Evolutionary conservation across 169 alveolate species (phyloP).

Genomic region (Plasmodium vinckei): DNA sequence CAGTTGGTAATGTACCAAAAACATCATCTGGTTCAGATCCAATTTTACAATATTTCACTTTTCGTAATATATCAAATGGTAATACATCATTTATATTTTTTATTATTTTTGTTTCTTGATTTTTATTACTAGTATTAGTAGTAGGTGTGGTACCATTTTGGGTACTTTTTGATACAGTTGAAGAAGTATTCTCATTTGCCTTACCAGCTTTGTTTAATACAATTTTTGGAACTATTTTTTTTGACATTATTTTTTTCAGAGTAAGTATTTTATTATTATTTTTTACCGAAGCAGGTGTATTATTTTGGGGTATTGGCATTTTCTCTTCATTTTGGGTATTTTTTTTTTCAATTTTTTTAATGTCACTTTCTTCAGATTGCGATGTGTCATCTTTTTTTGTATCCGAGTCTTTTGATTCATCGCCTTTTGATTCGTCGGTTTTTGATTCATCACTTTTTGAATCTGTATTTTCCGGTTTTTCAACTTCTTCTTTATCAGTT

Average conservation of each 20-base stretch:
- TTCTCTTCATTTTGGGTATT: constrained; percentile 8
- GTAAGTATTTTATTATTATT: constrained; percentile 5
- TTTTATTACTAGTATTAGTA: neutral
- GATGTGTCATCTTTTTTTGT: neutral
- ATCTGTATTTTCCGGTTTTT: constrained; percentile 15
- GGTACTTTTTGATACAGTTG: neutral
- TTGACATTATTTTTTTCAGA: neutral
- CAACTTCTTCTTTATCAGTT: neutral
- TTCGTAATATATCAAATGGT: constrained; percentile 67
- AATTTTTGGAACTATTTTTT: constrained; percentile 28
- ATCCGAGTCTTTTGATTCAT: neutral
- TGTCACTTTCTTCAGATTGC: neutral
- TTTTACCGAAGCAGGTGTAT: neutral
- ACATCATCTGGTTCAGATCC: constrained; percentile 48
- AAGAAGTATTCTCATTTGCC: constrained; percentile 5
- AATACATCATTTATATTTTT: constrained; percentile 64
- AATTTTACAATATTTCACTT: constrained; percentile 72
- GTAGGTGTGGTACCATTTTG: neutral
- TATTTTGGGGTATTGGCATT: neutral
- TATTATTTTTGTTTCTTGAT: constrained; percentile 10
- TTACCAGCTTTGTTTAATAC: constrained; percentile 5
- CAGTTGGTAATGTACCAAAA: constrained; percentile 66
- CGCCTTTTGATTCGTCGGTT: neutral
- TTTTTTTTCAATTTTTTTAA: constrained; percentile 15
- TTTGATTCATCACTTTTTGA: neutral